phyloP scores from a whole-genome alignment of 1,139 yeast species.

The Lodderomyces beijingensis region DNA sequence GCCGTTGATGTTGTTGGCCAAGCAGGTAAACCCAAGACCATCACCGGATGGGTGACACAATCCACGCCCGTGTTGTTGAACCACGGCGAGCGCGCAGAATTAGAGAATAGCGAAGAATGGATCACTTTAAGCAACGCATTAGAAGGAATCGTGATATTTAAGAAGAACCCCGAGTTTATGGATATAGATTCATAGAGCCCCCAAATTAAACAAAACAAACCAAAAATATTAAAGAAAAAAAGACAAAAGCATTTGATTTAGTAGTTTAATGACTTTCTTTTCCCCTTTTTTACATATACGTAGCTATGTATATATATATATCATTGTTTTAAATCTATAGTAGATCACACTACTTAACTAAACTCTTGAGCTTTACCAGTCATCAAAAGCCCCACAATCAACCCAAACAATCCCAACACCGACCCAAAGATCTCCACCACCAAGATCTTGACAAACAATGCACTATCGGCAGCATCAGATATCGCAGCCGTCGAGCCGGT shows the following conservation, averaged over 20 bases:
- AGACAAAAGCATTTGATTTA: neutral
- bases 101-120: slow-evolving; percentile 87
- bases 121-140: slow-evolving; percentile 74
- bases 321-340: neutral
- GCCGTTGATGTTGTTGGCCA: slow-evolving; percentile 99
- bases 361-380: slow-evolving; percentile 93
- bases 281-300: slow-evolving; percentile 2
- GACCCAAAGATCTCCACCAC: slow-evolving; percentile 98
- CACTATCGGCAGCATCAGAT: slow-evolving; percentile 95
- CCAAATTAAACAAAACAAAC: neutral
- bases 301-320: neutral
- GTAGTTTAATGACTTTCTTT: neutral
- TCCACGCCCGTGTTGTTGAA: slow-evolving; percentile 93
- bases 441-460: slow-evolving; percentile 90
- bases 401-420: slow-evolving; percentile 88
- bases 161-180: slow-evolving; percentile 84
- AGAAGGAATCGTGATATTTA: slow-evolving; percentile 91
- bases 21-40: slow-evolving; percentile 98
- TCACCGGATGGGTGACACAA: slow-evolving; percentile 99
- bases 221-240: neutral
- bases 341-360: too few relatives aligned
- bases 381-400: slow-evolving; percentile 95
- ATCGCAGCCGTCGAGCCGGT: slow-evolving; percentile 98
- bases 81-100: slow-evolving; percentile 93
- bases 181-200: slow-evolving; percentile 50